phyloP scores from a whole-genome alignment of 2,329 filamentous ascomycete genomes.

The Magnaporthiopsis poae region DNA sequence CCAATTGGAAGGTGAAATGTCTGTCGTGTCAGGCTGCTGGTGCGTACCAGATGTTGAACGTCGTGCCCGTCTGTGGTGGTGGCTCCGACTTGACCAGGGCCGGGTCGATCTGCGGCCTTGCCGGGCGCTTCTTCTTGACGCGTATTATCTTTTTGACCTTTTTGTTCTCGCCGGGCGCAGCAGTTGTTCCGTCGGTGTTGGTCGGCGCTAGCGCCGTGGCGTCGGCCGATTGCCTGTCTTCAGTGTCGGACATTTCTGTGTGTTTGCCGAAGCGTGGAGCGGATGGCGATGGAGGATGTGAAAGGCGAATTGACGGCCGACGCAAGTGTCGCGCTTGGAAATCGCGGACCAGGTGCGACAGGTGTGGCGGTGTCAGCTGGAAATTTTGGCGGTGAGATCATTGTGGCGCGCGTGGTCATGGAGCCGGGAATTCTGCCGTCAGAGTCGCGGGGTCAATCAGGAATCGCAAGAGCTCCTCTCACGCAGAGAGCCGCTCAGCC shows the following conservation, averaged over 20 bases:
- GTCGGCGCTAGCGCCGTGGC: conserved; percentile 5
- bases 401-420: background rate
- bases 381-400: conserved; percentile 2
- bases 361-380: background rate
- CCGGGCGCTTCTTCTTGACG: conserved; percentile 72
- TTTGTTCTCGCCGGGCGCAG: conserved; percentile 21
- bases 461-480: background rate
- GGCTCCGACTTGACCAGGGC: conserved; percentile 72
- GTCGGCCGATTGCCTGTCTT: conserved; percentile 10
- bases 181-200: background rate
- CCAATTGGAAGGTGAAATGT: background rate
- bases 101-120: conserved; percentile 81
- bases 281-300: background rate
- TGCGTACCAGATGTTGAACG: conserved; percentile 88
- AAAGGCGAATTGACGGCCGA: background rate
- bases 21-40: background rate
- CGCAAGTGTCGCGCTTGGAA: background rate
- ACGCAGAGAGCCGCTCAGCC: background rate
- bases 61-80: conserved; percentile 83
- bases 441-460: conserved; percentile 2
- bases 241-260: conserved; percentile 17
- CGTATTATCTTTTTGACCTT: conserved; percentile 88
- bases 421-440: conserved; percentile 6
- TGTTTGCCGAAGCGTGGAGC: background rate
- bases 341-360: background rate